Base-by-base conservation (phyloP, 257 asterid genomes). In the Nicotiana attenuata region DNA sequence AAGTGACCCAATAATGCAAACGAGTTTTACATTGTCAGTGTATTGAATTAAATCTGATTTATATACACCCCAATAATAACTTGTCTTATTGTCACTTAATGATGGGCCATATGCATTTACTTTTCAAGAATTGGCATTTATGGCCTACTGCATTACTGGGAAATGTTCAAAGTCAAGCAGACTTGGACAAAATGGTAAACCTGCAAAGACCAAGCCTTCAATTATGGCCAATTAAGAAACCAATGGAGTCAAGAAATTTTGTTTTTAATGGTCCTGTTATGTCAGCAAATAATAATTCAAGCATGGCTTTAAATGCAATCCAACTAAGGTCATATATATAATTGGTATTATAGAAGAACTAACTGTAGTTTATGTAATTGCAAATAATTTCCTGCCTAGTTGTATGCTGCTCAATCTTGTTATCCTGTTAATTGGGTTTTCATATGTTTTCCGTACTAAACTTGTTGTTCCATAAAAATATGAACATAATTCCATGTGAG, bases 161-260 rank as follows among this genome's bases (percentile, higher is more conserved):
- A 71, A n/a, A 20, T 73, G 24, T 17, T 24, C 22, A 4, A 75
- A 50, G 79, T 73, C 63, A 24, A 73, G 45, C 16, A 75, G 41
- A 50, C 45, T 24, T 15, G 63, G 80, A 50, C 80, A 50, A 75
- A 75, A 61, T 50, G 80, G 11, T 47, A 50, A 50, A 28, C 24
- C 16, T 7, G 53, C 63, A 75, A 75, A 50, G 80, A 75, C 80
- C 24, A 22, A 47, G 80, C 80, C 10, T 50, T 38, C 80, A 75
- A 75, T 75, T 61, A 75, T 75, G 80, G 63, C 80, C 41, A 73
- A 50, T 73, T 50, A 73, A 50, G 79, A 73, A 73, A 73, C 33
- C 24, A 75, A 75, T 50, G 63, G 80, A 75, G 80, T 33, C 45
- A 50, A 75, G 45, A 24, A 13, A 47, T 75, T 47, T 50, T 47